Base-by-base conservation (phyloP, 768 basidiomycete species). In the Mrakia hoshinonis region DNA sequence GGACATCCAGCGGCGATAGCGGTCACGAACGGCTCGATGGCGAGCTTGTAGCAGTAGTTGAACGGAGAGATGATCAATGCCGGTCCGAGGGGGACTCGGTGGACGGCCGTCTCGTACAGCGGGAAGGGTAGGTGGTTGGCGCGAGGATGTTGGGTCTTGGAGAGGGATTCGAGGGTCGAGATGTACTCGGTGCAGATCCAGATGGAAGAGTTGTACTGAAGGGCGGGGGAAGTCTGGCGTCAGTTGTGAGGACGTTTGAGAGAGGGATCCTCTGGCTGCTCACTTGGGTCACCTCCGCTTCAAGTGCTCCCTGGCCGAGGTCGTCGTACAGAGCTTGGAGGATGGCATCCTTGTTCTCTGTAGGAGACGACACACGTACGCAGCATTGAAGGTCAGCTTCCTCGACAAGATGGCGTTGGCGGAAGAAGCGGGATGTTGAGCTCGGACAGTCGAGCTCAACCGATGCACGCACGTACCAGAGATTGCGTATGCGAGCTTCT, bases 1-100 rank as follows among this genome's bases (percentile, higher is more conserved):
- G 80, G 77, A 72, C 80, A 80, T 3, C 80, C 80, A 12, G 80
- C 80, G 5, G 80, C 78, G 29, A 80, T 76, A 29, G 80, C 79
- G 12, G 75, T 76, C 15, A 78, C 74, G 36, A 80, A 65, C 0
- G 78, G 78, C 18, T 69, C 74, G 15, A 80, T 48, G 10, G 74
- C 73, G 24, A 79, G 74, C 65, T 77, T 77, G 74, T 74, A 77
- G 20, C 77, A 78, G 20, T 61, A 72, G 63, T 72, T 72, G 70
- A 60, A 80, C 20, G 79, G 77, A 15, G 74, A 71, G 72, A 80
- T 78, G 70, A 78, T 77, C 73, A 77, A 68, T n/a, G 63, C 54
- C 22, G 65, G 70, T 24, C 70, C 70, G 26, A 54, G 65, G 18
- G 70, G 70, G 9, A 58, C 58, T 10, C 49, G 36, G 10, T 29